phyloP scores from a whole-genome alignment of 2,329 filamentous ascomycete genomes.

The Akanthomyces lecanii region DNA sequence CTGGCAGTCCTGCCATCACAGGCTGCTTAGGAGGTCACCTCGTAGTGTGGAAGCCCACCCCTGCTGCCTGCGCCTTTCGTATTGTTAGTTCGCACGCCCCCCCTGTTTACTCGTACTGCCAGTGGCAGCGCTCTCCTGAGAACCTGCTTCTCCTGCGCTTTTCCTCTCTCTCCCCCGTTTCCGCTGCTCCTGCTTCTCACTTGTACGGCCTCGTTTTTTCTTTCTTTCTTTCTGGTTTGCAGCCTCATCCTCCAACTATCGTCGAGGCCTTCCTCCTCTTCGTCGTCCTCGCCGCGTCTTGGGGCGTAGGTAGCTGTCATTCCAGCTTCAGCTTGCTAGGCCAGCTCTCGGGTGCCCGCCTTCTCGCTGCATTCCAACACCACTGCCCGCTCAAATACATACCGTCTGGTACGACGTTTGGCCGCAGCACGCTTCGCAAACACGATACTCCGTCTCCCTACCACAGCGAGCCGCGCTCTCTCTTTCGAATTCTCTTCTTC shows the following conservation, averaged over 20 bases:
- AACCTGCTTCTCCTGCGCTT: slow-evolving; percentile 11
- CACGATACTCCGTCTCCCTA: slow-evolving; percentile 4
- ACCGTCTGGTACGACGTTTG: slow-evolving; percentile 15
- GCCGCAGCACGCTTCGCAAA: slow-evolving; percentile 3
- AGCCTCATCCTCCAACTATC: not conserved
- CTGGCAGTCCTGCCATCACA: not conserved
- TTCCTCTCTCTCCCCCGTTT: not conserved
- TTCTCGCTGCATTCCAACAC: slow-evolving; percentile 12
- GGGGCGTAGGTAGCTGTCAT: slow-evolving; percentile 4
- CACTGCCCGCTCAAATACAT: slow-evolving; percentile 9
- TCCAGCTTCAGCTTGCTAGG: slow-evolving; percentile 3
- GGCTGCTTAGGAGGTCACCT: slow-evolving; percentile 2
- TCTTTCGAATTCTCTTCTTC: not conserved
- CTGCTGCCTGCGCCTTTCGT: slow-evolving; percentile 1
- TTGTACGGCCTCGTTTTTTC: not conserved
- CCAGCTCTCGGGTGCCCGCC: not conserved
- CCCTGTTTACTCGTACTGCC: not conserved
- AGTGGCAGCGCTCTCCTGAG: slow-evolving; percentile 10
- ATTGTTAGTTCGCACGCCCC: slow-evolving; percentile 12
- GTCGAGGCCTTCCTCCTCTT: not conserved
- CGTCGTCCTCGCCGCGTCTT: no score
- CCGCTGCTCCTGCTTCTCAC: slow-evolving; percentile 8
- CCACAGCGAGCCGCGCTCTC: slow-evolving; percentile 11
- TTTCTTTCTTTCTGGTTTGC: not conserved
- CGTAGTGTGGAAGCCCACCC: slow-evolving; percentile 1